Percentiles rank a stretch among this genome's conserved stretches.
These are phyloP conservation scores for Diutina siamensis DNA, from an alignment of 1,139 yeast species.

Conservation along the genomic window DNA sequence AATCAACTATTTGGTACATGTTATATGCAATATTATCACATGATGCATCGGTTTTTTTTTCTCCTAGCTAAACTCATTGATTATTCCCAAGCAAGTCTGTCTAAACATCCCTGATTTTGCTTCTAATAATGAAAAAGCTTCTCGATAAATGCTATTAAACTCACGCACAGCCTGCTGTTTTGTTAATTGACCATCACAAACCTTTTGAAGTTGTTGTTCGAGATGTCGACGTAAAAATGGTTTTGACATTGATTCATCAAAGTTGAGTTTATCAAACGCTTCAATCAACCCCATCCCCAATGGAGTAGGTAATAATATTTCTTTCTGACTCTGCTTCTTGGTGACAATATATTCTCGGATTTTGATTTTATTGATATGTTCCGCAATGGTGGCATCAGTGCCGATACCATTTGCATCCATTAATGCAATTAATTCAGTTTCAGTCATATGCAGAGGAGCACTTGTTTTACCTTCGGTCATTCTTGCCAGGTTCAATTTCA, in stretches of 20 bases:
- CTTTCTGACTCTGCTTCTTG: conserved; percentile 21
- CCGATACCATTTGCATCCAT: conserved; percentile 99
- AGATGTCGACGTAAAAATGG: conserved; percentile 76
- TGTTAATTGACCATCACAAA: conserved; percentile 52
- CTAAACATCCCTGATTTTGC: background rate
- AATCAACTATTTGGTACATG: too few relatives aligned
- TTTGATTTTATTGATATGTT: conserved; percentile 77
- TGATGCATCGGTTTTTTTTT: conserved; percentile 16
- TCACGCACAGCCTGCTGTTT: conserved; percentile 46
- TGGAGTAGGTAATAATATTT: conserved; percentile 59
- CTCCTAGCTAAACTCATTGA: background rate
- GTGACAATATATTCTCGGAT: conserved; percentile 57
- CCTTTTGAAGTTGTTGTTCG: conserved; percentile 55
- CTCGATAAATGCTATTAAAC: conserved; percentile 49
- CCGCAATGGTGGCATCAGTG: conserved; percentile 98
- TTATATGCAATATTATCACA: conserved; percentile 11
- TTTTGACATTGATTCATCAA: conserved; percentile 70
- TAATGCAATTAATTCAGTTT: conserved; percentile 78
- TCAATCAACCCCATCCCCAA: conserved; percentile 83
- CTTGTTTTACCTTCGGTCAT: conserved; percentile 66
- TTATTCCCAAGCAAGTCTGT: background rate
- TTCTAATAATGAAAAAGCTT: conserved; percentile 27
- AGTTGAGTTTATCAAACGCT: conserved; percentile 73
- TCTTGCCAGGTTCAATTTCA: conserved; percentile 42
- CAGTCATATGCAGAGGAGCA: conserved; percentile 79